A percentile compares a stretch with the other conserved stretches of the same genome.
Evolutionary conservation across 805 yeast species (phyloP).

Genomic region (Blastobotrys americana): DNA sequence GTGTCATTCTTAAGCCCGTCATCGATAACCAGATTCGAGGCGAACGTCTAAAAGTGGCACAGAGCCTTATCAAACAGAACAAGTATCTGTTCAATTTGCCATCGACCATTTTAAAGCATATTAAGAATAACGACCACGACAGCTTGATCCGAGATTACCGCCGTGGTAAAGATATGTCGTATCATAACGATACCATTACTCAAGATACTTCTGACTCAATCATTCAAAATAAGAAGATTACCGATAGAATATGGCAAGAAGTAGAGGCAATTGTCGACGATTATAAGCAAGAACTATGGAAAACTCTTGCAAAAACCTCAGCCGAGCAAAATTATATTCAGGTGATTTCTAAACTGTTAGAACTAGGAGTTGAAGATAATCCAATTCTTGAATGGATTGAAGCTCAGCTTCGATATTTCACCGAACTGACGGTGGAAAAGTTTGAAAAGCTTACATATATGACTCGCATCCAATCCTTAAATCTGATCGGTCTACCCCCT

Average conservation of each 20-base stretch:
- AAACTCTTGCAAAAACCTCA: conserved; percentile 32
- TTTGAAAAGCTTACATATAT: conserved; percentile 32
- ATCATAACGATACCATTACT: conserved; percentile 19
- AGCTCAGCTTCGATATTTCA: conserved; percentile 39
- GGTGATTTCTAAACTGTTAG: conserved; percentile 47
- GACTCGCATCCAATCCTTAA: conserved; percentile 19
- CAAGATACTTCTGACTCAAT: conserved; percentile 17
- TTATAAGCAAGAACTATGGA: conserved; percentile 52
- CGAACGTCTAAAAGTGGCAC: conserved; percentile 42
- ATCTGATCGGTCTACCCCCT: conserved; percentile 21
- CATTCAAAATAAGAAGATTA: conserved; percentile 33
- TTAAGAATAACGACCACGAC: conserved; percentile 49
- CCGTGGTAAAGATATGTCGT: conserved; percentile 37
- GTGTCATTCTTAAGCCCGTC: conserved; percentile 53
- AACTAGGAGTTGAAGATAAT: conserved; percentile 55
- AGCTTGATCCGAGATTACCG: conserved; percentile 51
- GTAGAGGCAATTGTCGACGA: conserved; percentile 47
- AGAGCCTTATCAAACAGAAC: conserved; percentile 46
- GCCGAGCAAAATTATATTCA: conserved; percentile 31
- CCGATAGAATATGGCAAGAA: conserved; percentile 48
- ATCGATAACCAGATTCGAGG: conserved; percentile 44
- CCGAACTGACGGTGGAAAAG: conserved; percentile 34
- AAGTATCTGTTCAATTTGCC: conserved; percentile 53
- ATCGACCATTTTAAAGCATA: conserved; percentile 36
- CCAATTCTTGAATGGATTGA: conserved; percentile 61